phyloP scores from a whole-genome alignment of 345 rosid genomes.

The Crucihimalaya himalaica region DNA sequence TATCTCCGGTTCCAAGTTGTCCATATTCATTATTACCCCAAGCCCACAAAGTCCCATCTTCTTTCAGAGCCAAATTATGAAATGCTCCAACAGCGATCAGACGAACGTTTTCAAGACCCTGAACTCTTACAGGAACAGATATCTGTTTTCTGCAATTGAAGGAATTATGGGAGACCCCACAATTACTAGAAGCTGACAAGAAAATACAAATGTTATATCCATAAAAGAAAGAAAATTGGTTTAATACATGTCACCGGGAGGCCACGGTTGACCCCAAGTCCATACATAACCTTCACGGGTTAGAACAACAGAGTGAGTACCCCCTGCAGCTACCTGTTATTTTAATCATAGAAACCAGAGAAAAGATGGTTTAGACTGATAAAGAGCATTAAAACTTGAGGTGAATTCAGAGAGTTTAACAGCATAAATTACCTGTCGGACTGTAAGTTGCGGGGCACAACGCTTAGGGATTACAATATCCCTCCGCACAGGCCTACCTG shows the following conservation, averaged over 20 bases:
- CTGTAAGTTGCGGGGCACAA: slow-evolving; percentile 89
- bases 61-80: slow-evolving; percentile 95
- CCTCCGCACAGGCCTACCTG: slow-evolving; percentile 76
- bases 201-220: not conserved
- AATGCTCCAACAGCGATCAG: slow-evolving; percentile 97
- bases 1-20: slow-evolving; percentile 99
- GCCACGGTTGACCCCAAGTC: slow-evolving; percentile 99
- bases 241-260: slow-evolving; percentile 97
- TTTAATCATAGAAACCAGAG: slow-evolving; percentile 3
- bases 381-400: not conserved
- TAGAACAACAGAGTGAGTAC: slow-evolving; percentile 97
- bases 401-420: slow-evolving; percentile 12
- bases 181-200: slow-evolving; percentile 9
- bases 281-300: slow-evolving; percentile 91
- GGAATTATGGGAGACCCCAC: not conserved
- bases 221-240: not conserved
- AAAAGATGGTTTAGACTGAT: not conserved
- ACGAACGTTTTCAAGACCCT: slow-evolving; percentile 90
- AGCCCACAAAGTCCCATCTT: slow-evolving; percentile 93
- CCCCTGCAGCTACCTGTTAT: slow-evolving; percentile 95
- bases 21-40: slow-evolving; percentile 99
- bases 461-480: slow-evolving; percentile 92
- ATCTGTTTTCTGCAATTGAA: slow-evolving; percentile 79
- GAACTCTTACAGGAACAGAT: slow-evolving; percentile 94
- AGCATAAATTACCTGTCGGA: slow-evolving; percentile 65